Conservation (phyloP, 2,329 filamentous ascomycete genomes). For the Cercospora citrullina region DNA sequence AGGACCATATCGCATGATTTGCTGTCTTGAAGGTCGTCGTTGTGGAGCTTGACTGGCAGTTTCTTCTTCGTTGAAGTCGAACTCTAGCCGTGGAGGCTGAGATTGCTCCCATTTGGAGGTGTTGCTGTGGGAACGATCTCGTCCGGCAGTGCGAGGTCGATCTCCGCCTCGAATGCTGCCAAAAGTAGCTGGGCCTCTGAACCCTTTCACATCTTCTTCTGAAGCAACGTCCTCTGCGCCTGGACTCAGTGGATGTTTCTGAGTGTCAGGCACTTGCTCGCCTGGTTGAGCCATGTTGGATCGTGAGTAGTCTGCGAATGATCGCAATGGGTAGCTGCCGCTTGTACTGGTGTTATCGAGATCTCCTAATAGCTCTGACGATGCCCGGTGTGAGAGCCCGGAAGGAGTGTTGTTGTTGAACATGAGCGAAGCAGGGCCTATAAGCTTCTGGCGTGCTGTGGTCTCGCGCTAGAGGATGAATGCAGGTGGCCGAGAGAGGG, state of each 20-base stretch:
- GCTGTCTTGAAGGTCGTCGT: slow-evolving; percentile 30
- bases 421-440: slow-evolving; percentile 10
- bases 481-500: slow-evolving; percentile 14
- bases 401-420: slow-evolving; percentile 8
- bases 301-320: slow-evolving; percentile 14
- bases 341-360: neutral
- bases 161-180: slow-evolving; percentile 7
- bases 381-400: slow-evolving; percentile 15
- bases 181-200: slow-evolving; percentile 9
- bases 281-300: slow-evolving; percentile 15
- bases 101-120: slow-evolving; percentile 23
- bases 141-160: slow-evolving; percentile 15
- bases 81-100: slow-evolving; percentile 25
- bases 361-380: slow-evolving; percentile 10
- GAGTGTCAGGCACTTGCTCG: neutral
- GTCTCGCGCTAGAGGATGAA: slow-evolving; percentile 1
- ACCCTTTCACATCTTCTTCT: slow-evolving; percentile 18
- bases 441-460: slow-evolving; percentile 12
- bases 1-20: slow-evolving; percentile 30
- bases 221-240: slow-evolving; percentile 14
- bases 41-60: slow-evolving; percentile 20
- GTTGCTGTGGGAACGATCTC: slow-evolving; percentile 24
- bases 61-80: slow-evolving; percentile 27
- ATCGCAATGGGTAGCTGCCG: slow-evolving; percentile 13
- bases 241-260: slow-evolving; percentile 8